Base-by-base conservation (phyloP, 2,329 filamentous ascomycete species). In the Chrysoporthe cubensis region DNA sequence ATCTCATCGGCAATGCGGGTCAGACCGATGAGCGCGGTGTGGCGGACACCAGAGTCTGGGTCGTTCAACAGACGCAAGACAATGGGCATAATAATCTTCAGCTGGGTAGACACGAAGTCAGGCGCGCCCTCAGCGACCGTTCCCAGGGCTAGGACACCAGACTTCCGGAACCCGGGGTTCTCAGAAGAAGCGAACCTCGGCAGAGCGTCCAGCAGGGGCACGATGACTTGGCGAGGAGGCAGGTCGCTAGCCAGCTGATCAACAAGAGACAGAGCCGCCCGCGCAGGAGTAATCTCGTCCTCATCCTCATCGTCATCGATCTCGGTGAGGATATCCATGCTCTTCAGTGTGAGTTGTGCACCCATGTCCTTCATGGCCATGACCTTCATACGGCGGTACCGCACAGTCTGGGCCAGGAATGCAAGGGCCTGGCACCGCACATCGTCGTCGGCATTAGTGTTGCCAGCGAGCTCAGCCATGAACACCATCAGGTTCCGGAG, bases 101-200 rank as follows among this genome's bases (percentile, higher is more conserved):
- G 88, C 80, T 99, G 96, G 26, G 94, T 97, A 71, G 93, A 93
- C 76, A 98, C 94, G 80, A 98, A 99, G 79, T 99, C 96, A 18
- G 96, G 96, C 42, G 96, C 95, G 74, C 96, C 96, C 83, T 98
- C 96, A 64, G 97, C 95, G 74, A 93, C 95, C 83, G 95, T 96
- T 69, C 95, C 95, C 5, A 99, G 87, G 61, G 95, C 91, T 71
- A 98, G 86, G 76, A 98, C 96, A 80, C 92, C 94, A 65, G 95
- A 94, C 80, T 95, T 92, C 69, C 95, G 90, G 81, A 91, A 91
- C 74, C 93, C 90, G 46, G 94, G 87, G 75, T 96, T 87, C 69
- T 85, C 80, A 76, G 88, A 90, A 73, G 87, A 87, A 73, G 95
- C 93, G 76, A 96, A 97, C 73, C 88, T 87, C 48, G 93, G 90